Percentiles rank a stretch among this genome's conserved stretches.
Conservation (phyloP, 495 filamentous ascomycete species). For the Cairneyella variabilis region DNA sequence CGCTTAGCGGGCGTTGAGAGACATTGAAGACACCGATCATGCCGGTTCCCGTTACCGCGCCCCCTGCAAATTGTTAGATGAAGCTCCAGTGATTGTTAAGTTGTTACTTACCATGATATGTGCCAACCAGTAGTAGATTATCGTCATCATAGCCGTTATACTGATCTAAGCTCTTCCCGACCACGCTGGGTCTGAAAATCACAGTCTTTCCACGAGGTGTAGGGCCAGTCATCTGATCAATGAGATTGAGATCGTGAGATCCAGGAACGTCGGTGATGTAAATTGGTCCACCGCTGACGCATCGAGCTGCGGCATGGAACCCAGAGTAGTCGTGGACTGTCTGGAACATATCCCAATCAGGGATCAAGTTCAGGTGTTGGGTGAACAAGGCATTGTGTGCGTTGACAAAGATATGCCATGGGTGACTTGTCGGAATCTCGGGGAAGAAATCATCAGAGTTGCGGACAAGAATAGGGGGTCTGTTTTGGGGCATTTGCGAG, state of each 20-base stretch:
- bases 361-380: conserved; percentile 49
- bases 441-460: conserved; percentile 97
- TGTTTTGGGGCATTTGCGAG: conserved; percentile 70
- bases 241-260: conserved; percentile 67
- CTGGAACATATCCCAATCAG: conserved; percentile 99
- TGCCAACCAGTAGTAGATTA: conserved; percentile 71
- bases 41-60: conserved; percentile 61
- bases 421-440: conserved; percentile 67
- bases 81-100: neutral
- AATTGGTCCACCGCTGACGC: conserved; percentile 85
- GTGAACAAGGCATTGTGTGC: conserved; percentile 88
- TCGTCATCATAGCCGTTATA: conserved; percentile 73
- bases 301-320: conserved; percentile 87
- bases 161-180: conserved; percentile 65
- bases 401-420: conserved; percentile 94
- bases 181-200: conserved; percentile 67
- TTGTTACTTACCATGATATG: conserved; percentile 51
- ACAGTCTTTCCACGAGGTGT: conserved; percentile 67
- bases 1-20: conserved; percentile 48
- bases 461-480: conserved; percentile 65
- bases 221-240: conserved; percentile 69
- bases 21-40: conserved; percentile 87
- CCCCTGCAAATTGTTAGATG: conserved; percentile 37
- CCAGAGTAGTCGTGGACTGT: conserved; percentile 70
- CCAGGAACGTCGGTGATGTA: conserved; percentile 91